Base-by-base conservation (phyloP, 805 yeast genomes). In the Limtongozyma cylindracea region DNA sequence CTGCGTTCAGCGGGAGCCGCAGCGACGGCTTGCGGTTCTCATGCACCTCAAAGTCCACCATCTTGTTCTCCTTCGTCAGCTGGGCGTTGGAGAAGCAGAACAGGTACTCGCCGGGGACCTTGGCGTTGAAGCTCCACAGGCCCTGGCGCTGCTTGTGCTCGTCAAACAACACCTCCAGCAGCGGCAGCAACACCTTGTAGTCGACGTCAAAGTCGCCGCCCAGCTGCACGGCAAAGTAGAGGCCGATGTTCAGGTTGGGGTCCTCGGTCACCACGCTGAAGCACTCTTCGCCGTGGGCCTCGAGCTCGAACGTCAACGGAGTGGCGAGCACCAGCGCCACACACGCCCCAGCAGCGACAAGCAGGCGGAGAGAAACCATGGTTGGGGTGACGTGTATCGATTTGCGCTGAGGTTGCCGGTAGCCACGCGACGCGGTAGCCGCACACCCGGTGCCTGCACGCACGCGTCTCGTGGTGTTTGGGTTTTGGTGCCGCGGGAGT, bases 171-270 rank as follows among this genome's bases (percentile, higher is more conserved):
- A 56, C 39, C 20, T 50, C 53, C 16, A 65, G 64, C 23, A 49
- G 47, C 9, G 88, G 88, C 18, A 58, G 58, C 31, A 47, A 51
- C 25, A 68, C 49, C 18, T 53, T 43, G 45, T 76, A 76, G 39
- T 74, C 88, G 24, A 71, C 68, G 39, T 76, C 91, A 36, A 70
- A 73, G 18, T 71, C 49, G 11, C 88, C 78, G 25, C 82, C 88
- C 16, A 69, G 48, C 46, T 71, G 72, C 31, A 78, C 92, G 10
- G 91, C 77, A 53, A 74, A 77, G 40, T 73, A 70, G 41, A 65
- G 77, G 18, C 71, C 70, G 25, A 78, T 54, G 27, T 56, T 62
- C 21, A 71, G 49, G 32, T 57, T 53, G 4, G 61, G 61, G 27
- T 56, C 49, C 23, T 58, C 57, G 25, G 78, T 71, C 39, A 67